Evolutionary conservation across 2,329 filamentous ascomycete genomes (phyloP), one percentile per base, ranked within the genome.

Genomic region (Thelonectria blattea): DNA sequence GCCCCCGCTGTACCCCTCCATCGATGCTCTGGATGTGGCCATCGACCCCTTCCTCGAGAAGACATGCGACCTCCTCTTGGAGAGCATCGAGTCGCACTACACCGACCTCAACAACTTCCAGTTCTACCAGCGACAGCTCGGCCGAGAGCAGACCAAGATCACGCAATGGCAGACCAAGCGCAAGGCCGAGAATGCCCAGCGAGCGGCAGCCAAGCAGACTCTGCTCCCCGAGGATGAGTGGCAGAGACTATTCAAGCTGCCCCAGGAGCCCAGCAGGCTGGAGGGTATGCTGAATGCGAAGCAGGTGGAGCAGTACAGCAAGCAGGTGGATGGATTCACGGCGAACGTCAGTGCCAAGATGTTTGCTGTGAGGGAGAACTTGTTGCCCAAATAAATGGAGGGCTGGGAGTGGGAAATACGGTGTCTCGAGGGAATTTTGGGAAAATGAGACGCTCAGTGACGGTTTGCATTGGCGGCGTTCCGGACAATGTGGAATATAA

Each of bases 81-180:
- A 99, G 75, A 93, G 91, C 83, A 97, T 99, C 76, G 95, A 99
- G 83, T 90, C 91, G 57, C 95, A 99, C 83, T 95, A 98, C 82
- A 97, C 93, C 62, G 95, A 99, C 80, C 90, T 96, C 76, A 98
- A 98, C 88, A 99, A 99, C 86, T 95, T 96, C 83, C 93, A 97
- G 79, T 88, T 86, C 85, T 97, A 97, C 83, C 93, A 97, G 81
- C 88, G 95, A 73, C 93, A 96, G 74, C 85, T 98, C 59, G 90
- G 89, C 55, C 91, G 95, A 71, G 95, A 99, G 82, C 95, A 99
- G 82, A 82, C 91, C 72, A 99, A 98, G 87, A 97, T 99, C 72
- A 89, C 91, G 56, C 90, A 93, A 67, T 99, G 95, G 95, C 94
- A 98, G 81, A 82, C 89, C 63, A 98, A 99, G 88, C 90, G 95